A percentile compares a stretch with the other conserved stretches of the same genome.
phyloP scores from a whole-genome alignment of 2,329 filamentous ascomycete species.

The Aspergillus sp. region DNA sequence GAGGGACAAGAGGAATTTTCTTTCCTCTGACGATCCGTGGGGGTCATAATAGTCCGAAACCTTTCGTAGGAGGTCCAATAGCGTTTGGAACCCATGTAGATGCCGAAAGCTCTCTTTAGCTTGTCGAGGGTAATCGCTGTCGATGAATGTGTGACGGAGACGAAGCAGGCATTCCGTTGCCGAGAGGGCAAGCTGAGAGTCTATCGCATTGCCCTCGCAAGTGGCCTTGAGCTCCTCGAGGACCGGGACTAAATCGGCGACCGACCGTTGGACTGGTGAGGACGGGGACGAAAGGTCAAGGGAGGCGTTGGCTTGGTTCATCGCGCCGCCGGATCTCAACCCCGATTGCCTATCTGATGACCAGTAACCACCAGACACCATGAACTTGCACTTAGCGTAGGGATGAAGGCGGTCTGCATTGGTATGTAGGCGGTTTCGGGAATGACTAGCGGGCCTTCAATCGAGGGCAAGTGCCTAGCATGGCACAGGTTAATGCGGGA shows the following conservation, averaged over 20 bases:
- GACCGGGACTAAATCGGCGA: constrained; percentile 37
- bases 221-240: constrained; percentile 38
- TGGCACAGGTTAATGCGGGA: constrained; percentile 12
- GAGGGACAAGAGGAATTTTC: constrained; percentile 68
- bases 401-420: constrained; percentile 35
- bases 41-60: constrained; percentile 73
- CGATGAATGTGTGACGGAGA: constrained; percentile 65
- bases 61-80: constrained; percentile 68
- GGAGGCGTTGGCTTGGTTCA: constrained; percentile 29
- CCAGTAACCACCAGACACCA: constrained; percentile 35
- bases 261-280: constrained; percentile 35
- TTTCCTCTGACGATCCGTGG: constrained; percentile 59
- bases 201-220: constrained; percentile 28
- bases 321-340: constrained; percentile 34
- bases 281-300: constrained; percentile 29
- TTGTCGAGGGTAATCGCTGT: constrained; percentile 48
- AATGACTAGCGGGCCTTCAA: constrained; percentile 13
- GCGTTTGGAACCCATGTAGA: constrained; percentile 71
- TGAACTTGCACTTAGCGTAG: constrained; percentile 30
- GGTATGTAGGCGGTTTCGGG: constrained; percentile 27
- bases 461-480: constrained; percentile 12
- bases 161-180: constrained; percentile 61
- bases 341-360: constrained; percentile 32
- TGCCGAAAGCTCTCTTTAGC: constrained; percentile 81
- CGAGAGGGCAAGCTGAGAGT: constrained; percentile 36